A percentile compares a stretch with the other conserved stretches of the same genome.
Conservation (phyloP, 2,329 filamentous ascomycete species). For the Zymoseptoria brevis region DNA sequence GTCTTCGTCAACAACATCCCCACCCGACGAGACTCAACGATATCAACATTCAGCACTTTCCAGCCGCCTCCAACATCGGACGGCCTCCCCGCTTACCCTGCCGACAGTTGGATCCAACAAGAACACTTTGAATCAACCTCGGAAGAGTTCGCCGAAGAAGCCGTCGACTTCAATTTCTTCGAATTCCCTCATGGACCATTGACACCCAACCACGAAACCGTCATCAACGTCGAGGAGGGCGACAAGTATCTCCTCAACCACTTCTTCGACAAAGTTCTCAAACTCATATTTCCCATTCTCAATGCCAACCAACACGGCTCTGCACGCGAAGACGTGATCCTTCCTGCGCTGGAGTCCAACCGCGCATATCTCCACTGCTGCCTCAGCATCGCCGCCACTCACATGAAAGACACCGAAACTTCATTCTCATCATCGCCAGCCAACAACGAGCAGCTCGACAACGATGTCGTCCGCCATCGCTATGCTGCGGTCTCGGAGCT, state of each 20-base stretch:
- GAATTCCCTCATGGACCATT: slow-evolving; percentile 66
- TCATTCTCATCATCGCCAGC: slow-evolving; percentile 27
- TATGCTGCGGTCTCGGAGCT: slow-evolving; percentile 80
- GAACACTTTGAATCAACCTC: slow-evolving; percentile 60
- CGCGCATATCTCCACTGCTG: slow-evolving; percentile 93
- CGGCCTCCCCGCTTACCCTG: slow-evolving; percentile 52
- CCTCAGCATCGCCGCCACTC: slow-evolving; percentile 83
- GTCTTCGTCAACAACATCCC: slow-evolving; percentile 90
- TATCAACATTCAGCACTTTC: slow-evolving; percentile 89
- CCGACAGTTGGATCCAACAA: slow-evolving; percentile 64
- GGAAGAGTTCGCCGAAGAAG: slow-evolving; percentile 54
- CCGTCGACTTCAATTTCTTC: slow-evolving; percentile 68
- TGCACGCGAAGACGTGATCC: slow-evolving; percentile 70
- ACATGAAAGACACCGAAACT: slow-evolving; percentile 71
- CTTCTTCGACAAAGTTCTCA: slow-evolving; percentile 80
- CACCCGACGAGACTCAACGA: slow-evolving; percentile 74
- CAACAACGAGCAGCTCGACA: slow-evolving; percentile 66
- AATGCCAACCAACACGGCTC: slow-evolving; percentile 84
- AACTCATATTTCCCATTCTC: slow-evolving; percentile 83
- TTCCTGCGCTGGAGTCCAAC: slow-evolving; percentile 84
- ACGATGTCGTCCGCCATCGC: slow-evolving; percentile 86
- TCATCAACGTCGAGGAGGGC: slow-evolving; percentile 76
- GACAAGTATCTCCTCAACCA: slow-evolving; percentile 84
- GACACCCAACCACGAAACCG: slow-evolving; percentile 57
- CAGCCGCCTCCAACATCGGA: slow-evolving; percentile 67